Evolutionary conservation across 1,284 basidiomycete species (phyloP).

Genomic region (Thecaphora thlaspeos): DNA sequence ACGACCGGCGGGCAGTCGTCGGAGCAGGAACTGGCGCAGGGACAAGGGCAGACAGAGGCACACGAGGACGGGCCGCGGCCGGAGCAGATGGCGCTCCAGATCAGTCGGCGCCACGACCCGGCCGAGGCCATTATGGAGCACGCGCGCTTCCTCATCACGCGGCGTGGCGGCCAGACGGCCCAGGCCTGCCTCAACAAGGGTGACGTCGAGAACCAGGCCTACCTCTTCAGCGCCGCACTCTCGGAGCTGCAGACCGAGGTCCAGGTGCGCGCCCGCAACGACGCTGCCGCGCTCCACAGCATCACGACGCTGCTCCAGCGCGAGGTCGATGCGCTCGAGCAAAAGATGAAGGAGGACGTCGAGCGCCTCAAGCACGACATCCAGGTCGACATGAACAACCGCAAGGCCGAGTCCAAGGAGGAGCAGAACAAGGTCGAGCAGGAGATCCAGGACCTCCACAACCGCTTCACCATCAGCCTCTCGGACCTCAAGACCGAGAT

Average conservation of each 20-base stretch:
- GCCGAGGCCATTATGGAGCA: constrained; percentile 72
- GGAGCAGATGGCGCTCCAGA: constrained; percentile 11
- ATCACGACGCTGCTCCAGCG: constrained; percentile 74
- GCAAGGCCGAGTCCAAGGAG: constrained; percentile 87
- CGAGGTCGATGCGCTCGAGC: constrained; percentile 82
- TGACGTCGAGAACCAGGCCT: constrained; percentile 75
- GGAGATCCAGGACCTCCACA: constrained; percentile 71
- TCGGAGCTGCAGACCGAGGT: constrained; percentile 87
- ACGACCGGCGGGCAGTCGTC: not conserved
- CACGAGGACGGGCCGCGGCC: not conserved
- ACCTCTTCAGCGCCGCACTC: constrained; percentile 89
- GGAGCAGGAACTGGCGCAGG: too few relatives aligned
- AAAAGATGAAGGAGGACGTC: constrained; percentile 92
- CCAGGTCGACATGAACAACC: constrained; percentile 91
- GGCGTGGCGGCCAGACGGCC: constrained; percentile 72
- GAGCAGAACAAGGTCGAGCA: constrained; percentile 86
- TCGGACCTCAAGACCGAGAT: constrained; percentile 56
- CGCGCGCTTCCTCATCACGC: constrained; percentile 74
- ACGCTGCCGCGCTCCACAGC: constrained; percentile 75
- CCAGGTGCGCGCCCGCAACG: constrained; percentile 78
- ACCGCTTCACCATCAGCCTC: constrained; percentile 57
- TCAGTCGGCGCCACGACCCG: constrained; percentile 46
- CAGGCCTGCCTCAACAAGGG: constrained; percentile 75
- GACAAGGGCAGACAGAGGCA: not conserved
- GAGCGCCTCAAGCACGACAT: constrained; percentile 87